phyloP scores from a whole-genome alignment of 73 alveolate species.

The Breviolum minutum region DNA sequence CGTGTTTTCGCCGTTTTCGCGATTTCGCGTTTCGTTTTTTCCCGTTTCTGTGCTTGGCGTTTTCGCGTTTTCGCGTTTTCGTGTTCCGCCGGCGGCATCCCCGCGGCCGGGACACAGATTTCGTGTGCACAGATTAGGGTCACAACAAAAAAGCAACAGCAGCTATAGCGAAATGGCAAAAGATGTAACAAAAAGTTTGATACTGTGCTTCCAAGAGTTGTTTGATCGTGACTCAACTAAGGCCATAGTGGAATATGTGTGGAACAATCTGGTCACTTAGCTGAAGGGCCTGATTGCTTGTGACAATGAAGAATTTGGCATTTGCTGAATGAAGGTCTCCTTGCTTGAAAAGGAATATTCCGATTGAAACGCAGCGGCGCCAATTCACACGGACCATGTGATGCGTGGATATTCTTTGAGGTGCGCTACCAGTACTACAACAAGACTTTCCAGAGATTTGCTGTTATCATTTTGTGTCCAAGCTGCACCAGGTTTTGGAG shows the following conservation, averaged over 20 bases:
- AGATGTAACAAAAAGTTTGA: too few species aligned
- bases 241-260: conserved; percentile 84
- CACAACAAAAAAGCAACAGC: too few species aligned
- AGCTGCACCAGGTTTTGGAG: not conserved
- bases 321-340: not conserved
- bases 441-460: conserved; percentile 46
- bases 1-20: too few species aligned
- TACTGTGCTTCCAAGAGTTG: too few species aligned
- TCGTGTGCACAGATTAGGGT: too few species aligned
- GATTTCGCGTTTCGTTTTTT: too few species aligned
- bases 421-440: conserved; percentile 84
- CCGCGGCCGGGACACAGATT: too few species aligned
- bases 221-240: not conserved
- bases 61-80: too few species aligned
- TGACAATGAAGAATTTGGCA: not conserved
- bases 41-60: too few species aligned
- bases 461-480: conserved; percentile 19
- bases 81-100: too few species aligned
- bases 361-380: not conserved
- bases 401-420: not conserved
- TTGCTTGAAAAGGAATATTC: not conserved
- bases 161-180: too few species aligned
- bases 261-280: conserved; percentile 48
- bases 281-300: not conserved
- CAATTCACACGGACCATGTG: not conserved